These are phyloP conservation scores for Mucor circinelloides DNA, from an alignment of 371 early-diverging fungal species.

Conservation along the genomic window DNA sequence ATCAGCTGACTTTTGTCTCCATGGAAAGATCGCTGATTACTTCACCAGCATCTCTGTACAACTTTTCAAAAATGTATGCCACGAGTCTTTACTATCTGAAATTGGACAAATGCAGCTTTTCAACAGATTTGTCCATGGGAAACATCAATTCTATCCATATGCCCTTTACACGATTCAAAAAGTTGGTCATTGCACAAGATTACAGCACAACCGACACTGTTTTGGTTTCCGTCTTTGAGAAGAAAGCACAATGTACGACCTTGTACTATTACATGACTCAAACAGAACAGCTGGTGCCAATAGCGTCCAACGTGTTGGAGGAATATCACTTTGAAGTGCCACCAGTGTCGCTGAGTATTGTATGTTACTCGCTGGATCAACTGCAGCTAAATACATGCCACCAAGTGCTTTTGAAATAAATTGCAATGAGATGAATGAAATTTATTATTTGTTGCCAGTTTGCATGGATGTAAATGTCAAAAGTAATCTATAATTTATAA, in stretches of 20 bases:
- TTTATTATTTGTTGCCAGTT: neutral
- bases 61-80: neutral
- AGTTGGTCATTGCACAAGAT: neutral
- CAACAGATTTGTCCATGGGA: neutral
- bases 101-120: neutral
- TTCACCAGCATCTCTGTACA: neutral
- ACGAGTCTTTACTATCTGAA: neutral
- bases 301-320: neutral
- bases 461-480: neutral
- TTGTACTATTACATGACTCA: neutral
- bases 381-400: neutral
- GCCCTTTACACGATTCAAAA: slow-evolving; percentile 1
- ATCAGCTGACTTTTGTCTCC: neutral
- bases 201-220: neutral
- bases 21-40: neutral
- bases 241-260: neutral
- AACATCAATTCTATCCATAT: neutral
- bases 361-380: neutral
- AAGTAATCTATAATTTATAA: neutral
- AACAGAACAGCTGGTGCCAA: neutral
- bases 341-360: neutral
- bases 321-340: neutral
- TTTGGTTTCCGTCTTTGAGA: neutral
- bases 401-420: neutral
- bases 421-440: neutral